Percentiles rank a stretch among this genome's conserved stretches.
Conservation (phyloP, 1,284 basidiomycete species). For the Neonothopanus nambi region DNA sequence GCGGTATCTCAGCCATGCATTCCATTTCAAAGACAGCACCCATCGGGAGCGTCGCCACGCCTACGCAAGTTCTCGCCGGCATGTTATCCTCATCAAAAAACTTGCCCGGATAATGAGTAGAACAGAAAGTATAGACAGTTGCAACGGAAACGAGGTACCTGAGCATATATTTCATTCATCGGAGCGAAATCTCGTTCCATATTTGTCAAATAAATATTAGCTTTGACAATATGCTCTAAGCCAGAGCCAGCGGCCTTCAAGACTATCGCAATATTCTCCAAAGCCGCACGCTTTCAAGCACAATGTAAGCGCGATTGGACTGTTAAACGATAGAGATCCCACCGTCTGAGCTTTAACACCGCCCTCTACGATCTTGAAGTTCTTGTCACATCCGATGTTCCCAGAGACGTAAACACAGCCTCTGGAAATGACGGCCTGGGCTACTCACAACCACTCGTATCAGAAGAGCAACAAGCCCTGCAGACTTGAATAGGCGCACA, state of each 20-base stretch:
- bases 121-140: background rate
- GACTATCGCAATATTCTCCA: slow-evolving; percentile 59
- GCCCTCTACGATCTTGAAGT: slow-evolving; percentile 52
- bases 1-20: slow-evolving; percentile 53
- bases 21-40: slow-evolving; percentile 69
- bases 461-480: background rate
- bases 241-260: slow-evolving; percentile 62
- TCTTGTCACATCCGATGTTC: slow-evolving; percentile 53
- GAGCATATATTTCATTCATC: slow-evolving; percentile 56
- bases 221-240: slow-evolving; percentile 61
- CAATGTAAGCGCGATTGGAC: background rate
- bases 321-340: slow-evolving; percentile 18
- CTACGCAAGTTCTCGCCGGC: slow-evolving; percentile 68
- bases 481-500: slow-evolving; percentile 34
- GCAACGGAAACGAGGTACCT: slow-evolving; percentile 34
- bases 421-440: slow-evolving; percentile 53
- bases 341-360: slow-evolving; percentile 56
- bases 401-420: slow-evolving; percentile 60
- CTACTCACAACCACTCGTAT: slow-evolving; percentile 23
- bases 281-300: slow-evolving; percentile 45
- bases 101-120: slow-evolving; percentile 36
- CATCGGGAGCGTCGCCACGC: slow-evolving; percentile 58
- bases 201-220: slow-evolving; percentile 58
- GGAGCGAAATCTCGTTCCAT: slow-evolving; percentile 48
- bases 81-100: slow-evolving; percentile 51